A percentile compares a stretch with the other conserved stretches of the same genome.
These are phyloP conservation scores for Xylaria acuta DNA, from an alignment of 495 filamentous ascomycete species.

Conservation along the genomic window DNA sequence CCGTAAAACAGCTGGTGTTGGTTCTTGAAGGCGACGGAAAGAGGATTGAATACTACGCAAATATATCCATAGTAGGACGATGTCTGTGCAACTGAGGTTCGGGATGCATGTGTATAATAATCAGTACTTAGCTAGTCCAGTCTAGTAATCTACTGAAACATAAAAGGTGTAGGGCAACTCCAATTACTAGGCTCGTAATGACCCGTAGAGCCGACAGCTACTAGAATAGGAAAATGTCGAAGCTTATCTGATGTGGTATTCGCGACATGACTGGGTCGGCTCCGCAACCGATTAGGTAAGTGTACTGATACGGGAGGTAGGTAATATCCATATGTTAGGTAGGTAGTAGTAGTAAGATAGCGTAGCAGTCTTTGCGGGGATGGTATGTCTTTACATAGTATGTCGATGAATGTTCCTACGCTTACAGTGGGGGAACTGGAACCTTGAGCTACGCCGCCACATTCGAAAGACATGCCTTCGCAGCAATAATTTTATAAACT, in stretches of 20 bases:
- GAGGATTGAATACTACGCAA: background rate
- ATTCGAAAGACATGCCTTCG: too few species aligned
- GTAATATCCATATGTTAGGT: background rate
- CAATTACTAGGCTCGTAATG: background rate
- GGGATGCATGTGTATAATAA: background rate
- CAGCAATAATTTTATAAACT: background rate
- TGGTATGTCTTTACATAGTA: background rate
- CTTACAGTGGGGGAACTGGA: background rate
- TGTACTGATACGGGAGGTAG: background rate
- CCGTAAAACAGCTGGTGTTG: background rate
- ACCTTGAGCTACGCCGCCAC: background rate
- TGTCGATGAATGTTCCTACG: background rate
- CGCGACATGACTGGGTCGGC: background rate
- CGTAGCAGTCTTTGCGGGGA: conserved; percentile 1
- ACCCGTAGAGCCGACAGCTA: background rate
- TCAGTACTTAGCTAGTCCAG: too few species aligned
- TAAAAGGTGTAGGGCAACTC: too few species aligned
- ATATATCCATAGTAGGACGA: background rate
- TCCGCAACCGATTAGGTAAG: conserved; percentile 2
- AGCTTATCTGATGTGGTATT: background rate
- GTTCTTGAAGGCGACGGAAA: background rate
- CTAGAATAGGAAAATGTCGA: conserved; percentile 20
- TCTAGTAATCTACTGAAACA: too few species aligned
- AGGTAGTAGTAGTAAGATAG: background rate
- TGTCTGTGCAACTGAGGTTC: background rate